phyloP scores from a whole-genome alignment of 2,329 filamentous ascomycete species.

The Pseudogymnoascus destructans region DNA sequence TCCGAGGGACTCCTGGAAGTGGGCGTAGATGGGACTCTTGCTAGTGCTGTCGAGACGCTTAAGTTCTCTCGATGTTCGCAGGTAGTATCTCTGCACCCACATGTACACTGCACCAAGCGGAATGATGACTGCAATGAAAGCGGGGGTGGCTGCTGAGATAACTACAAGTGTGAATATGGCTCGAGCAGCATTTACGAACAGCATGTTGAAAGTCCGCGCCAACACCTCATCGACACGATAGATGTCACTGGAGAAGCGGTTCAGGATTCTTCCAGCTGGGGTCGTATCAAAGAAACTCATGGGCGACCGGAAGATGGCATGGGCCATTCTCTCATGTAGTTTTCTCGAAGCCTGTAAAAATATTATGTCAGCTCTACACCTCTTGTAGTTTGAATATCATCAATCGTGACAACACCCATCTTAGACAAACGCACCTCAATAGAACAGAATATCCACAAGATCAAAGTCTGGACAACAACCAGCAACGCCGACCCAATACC shows the following conservation, averaged over 20 bases:
- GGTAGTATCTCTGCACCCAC: slow-evolving; percentile 92
- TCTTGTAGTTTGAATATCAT: slow-evolving; percentile 15
- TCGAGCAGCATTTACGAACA: slow-evolving; percentile 63
- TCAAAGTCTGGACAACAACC: slow-evolving; percentile 82
- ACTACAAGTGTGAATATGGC: slow-evolving; percentile 76
- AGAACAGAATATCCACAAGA: slow-evolving; percentile 98
- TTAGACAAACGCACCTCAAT: slow-evolving; percentile 58
- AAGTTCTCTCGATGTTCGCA: slow-evolving; percentile 87
- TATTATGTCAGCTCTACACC: slow-evolving; percentile 13
- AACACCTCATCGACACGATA: slow-evolving; percentile 84
- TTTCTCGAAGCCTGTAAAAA: slow-evolving; percentile 67
- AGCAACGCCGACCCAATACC: slow-evolving; percentile 75
- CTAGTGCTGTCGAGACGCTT: slow-evolving; percentile 93
- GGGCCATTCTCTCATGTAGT: slow-evolving; percentile 93
- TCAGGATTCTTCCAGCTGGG: slow-evolving; percentile 88
- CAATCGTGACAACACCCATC: slow-evolving; percentile 13
- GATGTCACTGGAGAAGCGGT: slow-evolving; percentile 81
- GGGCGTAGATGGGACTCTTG: slow-evolving; percentile 90
- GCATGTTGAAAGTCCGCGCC: slow-evolving; percentile 95
- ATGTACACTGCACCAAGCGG: slow-evolving; percentile 73
- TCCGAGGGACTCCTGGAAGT: slow-evolving; percentile 94
- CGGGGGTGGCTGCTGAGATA: slow-evolving; percentile 69
- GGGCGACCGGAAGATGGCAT: slow-evolving; percentile 89
- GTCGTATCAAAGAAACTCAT: slow-evolving; percentile 99
- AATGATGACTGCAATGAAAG: slow-evolving; percentile 67